Evolutionary conservation across 495 filamentous ascomycete species (phyloP).

Genomic region (Choiromyces venosus): DNA sequence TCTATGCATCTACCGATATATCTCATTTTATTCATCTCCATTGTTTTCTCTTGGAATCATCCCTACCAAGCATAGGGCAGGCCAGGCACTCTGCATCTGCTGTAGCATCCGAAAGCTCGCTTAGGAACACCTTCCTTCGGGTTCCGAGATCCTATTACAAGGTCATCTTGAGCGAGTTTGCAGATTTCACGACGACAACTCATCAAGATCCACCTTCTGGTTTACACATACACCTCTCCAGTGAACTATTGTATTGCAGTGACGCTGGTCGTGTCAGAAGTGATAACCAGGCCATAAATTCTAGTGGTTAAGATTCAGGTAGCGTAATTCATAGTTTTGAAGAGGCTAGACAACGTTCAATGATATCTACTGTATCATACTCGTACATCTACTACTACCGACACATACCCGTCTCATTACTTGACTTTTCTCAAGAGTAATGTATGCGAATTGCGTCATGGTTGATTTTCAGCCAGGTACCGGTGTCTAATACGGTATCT

Average conservation of each 20-base stretch:
- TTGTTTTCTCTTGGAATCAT: constrained; percentile 12
- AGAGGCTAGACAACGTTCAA: neutral
- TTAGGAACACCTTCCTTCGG: neutral
- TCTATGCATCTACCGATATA: constrained; percentile 1
- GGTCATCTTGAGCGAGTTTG: constrained; percentile 17
- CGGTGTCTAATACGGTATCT: neutral
- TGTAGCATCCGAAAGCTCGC: neutral
- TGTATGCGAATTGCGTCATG: constrained; percentile 12
- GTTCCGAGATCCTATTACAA: constrained; percentile 12
- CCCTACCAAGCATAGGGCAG: constrained; percentile 8
- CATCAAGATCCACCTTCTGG: neutral
- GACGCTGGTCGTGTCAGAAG: constrained; percentile 1
- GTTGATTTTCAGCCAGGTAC: neutral
- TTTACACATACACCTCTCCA: constrained; percentile 5
- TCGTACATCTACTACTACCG: neutral
- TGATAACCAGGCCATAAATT: constrained; percentile 6
- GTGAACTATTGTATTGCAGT: constrained; percentile 7
- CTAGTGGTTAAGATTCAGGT: constrained; percentile 7
- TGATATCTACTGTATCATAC: neutral
- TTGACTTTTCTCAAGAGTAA: constrained; percentile 16
- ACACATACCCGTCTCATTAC: constrained; percentile 5
- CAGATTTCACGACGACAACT: constrained; percentile 17
- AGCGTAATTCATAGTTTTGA: constrained; percentile 16
- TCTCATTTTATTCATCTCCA: constrained; percentile 3
- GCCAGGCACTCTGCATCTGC: neutral